These are phyloP conservation scores for Gossypium thurberi DNA, from an alignment of 345 rosid species.

Conservation along the genomic window DNA sequence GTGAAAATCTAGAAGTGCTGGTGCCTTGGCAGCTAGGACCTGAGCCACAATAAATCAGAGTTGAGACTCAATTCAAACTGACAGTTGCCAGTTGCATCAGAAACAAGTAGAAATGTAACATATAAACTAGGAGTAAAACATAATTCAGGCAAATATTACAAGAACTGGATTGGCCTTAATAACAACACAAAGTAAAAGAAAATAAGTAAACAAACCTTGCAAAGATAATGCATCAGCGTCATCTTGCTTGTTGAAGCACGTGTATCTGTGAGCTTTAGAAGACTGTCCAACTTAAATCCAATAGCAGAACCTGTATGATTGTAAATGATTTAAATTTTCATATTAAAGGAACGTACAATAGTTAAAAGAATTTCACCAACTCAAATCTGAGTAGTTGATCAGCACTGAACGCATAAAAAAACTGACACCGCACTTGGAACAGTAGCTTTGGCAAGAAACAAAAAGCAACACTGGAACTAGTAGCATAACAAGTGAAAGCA, in stretches of 20 bases:
- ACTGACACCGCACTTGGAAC: not conserved
- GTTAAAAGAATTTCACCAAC: not conserved
- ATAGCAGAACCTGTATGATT: slow-evolving; percentile 78
- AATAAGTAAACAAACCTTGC: slow-evolving; percentile 54
- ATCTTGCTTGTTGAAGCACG: slow-evolving; percentile 88
- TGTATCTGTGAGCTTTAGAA: slow-evolving; percentile 83
- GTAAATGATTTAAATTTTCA: slow-evolving; percentile 19
- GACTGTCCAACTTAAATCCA: slow-evolving; percentile 98
- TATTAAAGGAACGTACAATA: slow-evolving; percentile 3
- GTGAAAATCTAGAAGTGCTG: slow-evolving; percentile 72
- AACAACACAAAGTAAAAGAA: not conserved
- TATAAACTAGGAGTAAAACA: not conserved
- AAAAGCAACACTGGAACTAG: not conserved
- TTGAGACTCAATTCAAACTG: not conserved
- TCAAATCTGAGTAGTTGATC: not conserved
- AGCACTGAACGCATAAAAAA: slow-evolving; percentile 4
- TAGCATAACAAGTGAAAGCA: not conserved
- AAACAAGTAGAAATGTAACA: not conserved
- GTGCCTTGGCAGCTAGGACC: slow-evolving; percentile 76
- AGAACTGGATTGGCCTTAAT: not conserved
- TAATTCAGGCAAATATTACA: slow-evolving; percentile 7
- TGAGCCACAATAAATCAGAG: slow-evolving; percentile 24
- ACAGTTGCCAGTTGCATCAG: not conserved
- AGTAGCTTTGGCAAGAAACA: not conserved
- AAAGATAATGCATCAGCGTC: slow-evolving; percentile 97